phyloP scores from a whole-genome alignment of 2,329 filamentous ascomycete genomes.

The Bipolaris bicolor region DNA sequence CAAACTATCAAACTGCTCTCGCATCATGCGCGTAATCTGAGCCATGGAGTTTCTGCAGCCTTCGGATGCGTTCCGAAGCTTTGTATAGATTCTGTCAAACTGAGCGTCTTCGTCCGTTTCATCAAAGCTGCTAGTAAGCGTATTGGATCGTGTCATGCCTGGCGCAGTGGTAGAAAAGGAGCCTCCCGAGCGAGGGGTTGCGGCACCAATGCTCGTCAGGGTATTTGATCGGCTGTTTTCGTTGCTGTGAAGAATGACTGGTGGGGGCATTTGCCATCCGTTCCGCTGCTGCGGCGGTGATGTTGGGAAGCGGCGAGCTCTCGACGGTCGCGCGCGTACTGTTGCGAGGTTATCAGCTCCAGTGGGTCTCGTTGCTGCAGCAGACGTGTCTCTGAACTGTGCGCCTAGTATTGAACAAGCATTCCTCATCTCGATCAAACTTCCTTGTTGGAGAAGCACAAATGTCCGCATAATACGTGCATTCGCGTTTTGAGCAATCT shows the following conservation, averaged over 20 bases:
- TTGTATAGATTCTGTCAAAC: slow-evolving; percentile 83
- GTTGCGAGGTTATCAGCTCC: slow-evolving; percentile 33
- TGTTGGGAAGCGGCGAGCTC: slow-evolving; percentile 38
- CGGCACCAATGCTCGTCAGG: slow-evolving; percentile 55
- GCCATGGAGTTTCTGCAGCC: slow-evolving; percentile 75
- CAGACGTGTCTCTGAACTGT: slow-evolving; percentile 40
- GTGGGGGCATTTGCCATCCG: slow-evolving; percentile 43
- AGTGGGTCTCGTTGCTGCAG: slow-evolving; percentile 29
- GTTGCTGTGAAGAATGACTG: slow-evolving; percentile 53
- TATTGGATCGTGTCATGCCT: slow-evolving; percentile 53
- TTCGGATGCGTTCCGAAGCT: slow-evolving; percentile 75
- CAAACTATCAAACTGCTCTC: slow-evolving; percentile 37
- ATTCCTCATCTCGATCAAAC: slow-evolving; percentile 65
- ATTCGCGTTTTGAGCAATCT: slow-evolving; percentile 62
- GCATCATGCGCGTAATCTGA: slow-evolving; percentile 42
- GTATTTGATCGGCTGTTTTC: slow-evolving; percentile 61
- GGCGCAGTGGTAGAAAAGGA: slow-evolving; percentile 69
- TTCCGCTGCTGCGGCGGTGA: slow-evolving; percentile 46
- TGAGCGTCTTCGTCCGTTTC: slow-evolving; percentile 74
- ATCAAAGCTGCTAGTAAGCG: slow-evolving; percentile 66
- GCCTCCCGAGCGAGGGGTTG: slow-evolving; percentile 82
- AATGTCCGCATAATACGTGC: slow-evolving; percentile 64
- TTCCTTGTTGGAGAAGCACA: slow-evolving; percentile 64
- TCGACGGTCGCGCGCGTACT: slow-evolving; percentile 39
- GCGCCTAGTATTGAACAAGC: slow-evolving; percentile 60